Base-by-base conservation (phyloP, 2,329 filamentous ascomycete species). In the Botrytis tulipae region DNA sequence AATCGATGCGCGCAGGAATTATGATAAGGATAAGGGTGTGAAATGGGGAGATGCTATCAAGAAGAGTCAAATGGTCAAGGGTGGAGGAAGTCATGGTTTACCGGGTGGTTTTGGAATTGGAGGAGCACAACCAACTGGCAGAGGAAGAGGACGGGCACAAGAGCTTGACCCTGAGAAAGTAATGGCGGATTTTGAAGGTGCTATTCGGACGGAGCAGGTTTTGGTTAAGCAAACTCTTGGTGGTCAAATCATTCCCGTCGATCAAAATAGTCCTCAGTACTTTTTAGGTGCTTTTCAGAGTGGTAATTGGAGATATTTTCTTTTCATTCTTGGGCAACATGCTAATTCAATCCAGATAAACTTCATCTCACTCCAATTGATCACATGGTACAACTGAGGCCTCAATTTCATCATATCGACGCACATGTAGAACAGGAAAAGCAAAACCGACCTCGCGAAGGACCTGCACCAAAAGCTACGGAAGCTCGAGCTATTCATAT, bases 281-380 rank as follows among this genome's bases (percentile, higher is more conserved):
- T 97, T 98, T 90, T 87, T 98, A 68, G 96, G 94, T 42, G 92
- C 94, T n/a, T 98, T 98, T 81, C 89, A 92, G 80, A 91, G 91
- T 70, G 89, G 93, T 95, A 83, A 78, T 90, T 85, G 22, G 25
- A 29, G 29, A 40, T 42, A 9, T 10, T 29, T 54, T 18, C 12
- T 51, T 48, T 51, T 14, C 12, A 14, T 51, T 32, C 37, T 14
- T 4, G 16, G 12, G 35, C 5, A 57, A 57, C 14, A 29, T 75
- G 46, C 77, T 63, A 71, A 54, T 29, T n/a, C 54, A 22, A 37
- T 32, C 12, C 76, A 95, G 93, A 93, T 78, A 90, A 97, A 80
- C 85, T 98, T 16, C 94, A 98, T 83, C 89, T 98, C 57, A 97
- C 94, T 0, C 93, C 92, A 37, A 89, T 97, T 63, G 90, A 91